These are phyloP conservation scores for Mycena sanguinolenta DNA, from an alignment of 768 basidiomycete genomes.

Conservation along the genomic window DNA sequence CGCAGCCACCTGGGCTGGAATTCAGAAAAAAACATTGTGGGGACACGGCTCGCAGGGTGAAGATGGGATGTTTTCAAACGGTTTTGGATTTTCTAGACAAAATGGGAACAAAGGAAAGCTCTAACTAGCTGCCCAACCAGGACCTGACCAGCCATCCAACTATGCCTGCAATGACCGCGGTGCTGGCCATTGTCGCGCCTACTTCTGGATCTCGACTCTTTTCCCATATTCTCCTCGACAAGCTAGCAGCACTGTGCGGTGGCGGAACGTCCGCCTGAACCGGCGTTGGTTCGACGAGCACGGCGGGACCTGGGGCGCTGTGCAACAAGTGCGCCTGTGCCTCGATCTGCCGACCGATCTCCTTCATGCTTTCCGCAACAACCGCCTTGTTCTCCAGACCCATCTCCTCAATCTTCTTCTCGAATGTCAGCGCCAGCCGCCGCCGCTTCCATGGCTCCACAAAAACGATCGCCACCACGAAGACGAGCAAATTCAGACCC, in stretches of 20 bases:
- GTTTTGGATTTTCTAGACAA: too few species aligned
- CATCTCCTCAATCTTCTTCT: conserved; percentile 82
- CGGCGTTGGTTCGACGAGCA: conserved; percentile 11
- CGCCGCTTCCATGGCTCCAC: conserved; percentile 98
- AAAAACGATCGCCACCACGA: conserved; percentile 88
- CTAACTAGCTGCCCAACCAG: conserved; percentile 38
- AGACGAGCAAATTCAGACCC: conserved; percentile 90
- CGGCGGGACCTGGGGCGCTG: conserved; percentile 37
- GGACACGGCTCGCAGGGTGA: too few species aligned
- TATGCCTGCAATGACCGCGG: conserved; percentile 39
- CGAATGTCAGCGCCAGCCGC: conserved; percentile 89
- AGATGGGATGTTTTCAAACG: too few species aligned
- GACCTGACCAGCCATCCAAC: conserved; percentile 45
- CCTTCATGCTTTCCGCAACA: conserved; percentile 62
- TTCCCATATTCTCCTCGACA: conserved; percentile 14
- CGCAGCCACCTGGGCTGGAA: too few species aligned
- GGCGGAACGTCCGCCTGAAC: not conserved
- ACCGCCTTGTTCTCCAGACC: conserved; percentile 64
- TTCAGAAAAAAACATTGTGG: too few species aligned
- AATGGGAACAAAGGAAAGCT: not conserved
- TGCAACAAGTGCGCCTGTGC: conserved; percentile 56
- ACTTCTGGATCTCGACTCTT: conserved; percentile 40
- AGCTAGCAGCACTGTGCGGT: not conserved
- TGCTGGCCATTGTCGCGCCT: conserved; percentile 35
- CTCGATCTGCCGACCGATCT: conserved; percentile 62